Evolutionary conservation across 2,329 filamentous ascomycete species (phyloP), one percentile per base, ranked within the genome.

Genomic region (Diaporthe ampelina): DNA sequence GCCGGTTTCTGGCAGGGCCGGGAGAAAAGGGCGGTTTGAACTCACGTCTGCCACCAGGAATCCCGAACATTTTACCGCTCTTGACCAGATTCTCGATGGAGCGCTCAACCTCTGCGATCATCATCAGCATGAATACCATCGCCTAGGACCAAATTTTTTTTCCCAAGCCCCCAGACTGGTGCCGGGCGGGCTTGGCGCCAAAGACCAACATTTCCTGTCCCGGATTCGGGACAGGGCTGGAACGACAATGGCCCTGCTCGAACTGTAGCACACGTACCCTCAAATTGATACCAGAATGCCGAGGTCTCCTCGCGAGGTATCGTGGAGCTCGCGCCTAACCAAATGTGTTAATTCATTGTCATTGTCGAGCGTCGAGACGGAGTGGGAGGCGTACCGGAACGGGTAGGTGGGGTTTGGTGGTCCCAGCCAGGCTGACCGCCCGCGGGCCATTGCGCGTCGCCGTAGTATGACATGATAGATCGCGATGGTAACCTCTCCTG

Each of bases 71-170:
- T 88, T 98, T 98, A 81, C 95, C 95, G 83, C 95, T 98, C 90
- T 98, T 98, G 81, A 96, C 90, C 76, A 99, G 90, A 84, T 98
- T 98, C 81, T 98, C 97, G 81, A 96, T 92, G 79, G 96, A 96
- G 82, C 96, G 93, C 78, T 98, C 97, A 80, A 99, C 95, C 91
- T 99, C 97, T 98, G 81, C 54, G 77, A 73, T 24, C 29, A 21
- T 70, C 70, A 71, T 84, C 75, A 83, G 82, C 75, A 74, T 59
- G 24, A 24, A 76, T 78, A 73, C 19, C 45, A 67, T 37, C 35
- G 32, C n/a, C 45, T 26, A 21, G 29, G 11, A 17, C 24, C 13
- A 5, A 3, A 50, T 24, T 15, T 13, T 13, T 15, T 7, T 5
- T 24, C 19, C 19, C n/a, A 13, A 26, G 13, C 24, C 29, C 45